Evolutionary conservation across 2,329 filamentous ascomycete genomes (phyloP).

Genomic region (Xylaria sp.): DNA sequence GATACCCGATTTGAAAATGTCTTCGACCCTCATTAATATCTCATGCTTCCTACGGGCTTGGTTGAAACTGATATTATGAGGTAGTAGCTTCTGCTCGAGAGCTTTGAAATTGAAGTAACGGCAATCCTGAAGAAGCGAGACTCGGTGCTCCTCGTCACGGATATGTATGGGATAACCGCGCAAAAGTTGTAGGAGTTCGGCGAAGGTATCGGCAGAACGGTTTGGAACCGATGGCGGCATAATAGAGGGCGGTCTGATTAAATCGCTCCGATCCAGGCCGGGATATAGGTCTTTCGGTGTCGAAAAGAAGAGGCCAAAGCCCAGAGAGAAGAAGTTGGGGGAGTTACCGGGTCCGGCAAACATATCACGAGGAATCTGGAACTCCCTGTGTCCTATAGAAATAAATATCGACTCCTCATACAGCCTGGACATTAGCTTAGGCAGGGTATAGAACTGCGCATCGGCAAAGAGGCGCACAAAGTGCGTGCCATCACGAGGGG

Average conservation of each 20-base stretch:
- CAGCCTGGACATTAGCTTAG: constrained; percentile 87
- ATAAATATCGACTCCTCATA: constrained; percentile 94
- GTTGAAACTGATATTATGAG: constrained; percentile 80
- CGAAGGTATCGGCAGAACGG: constrained; percentile 84
- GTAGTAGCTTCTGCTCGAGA: constrained; percentile 86
- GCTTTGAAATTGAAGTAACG: constrained; percentile 94
- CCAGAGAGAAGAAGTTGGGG: constrained; percentile 96
- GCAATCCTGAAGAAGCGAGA: constrained; percentile 82
- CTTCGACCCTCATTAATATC: constrained; percentile 82
- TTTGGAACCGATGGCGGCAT: constrained; percentile 82
- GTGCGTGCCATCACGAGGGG: constrained; percentile 82
- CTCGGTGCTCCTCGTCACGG: constrained; percentile 78
- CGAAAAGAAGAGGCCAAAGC: constrained; percentile 88
- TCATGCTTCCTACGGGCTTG: constrained; percentile 73
- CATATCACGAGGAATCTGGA: constrained; percentile 88
- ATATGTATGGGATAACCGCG: constrained; percentile 86
- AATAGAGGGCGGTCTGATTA: constrained; percentile 89
- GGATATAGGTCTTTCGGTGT: constrained; percentile 84
- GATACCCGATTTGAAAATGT: constrained; percentile 88
- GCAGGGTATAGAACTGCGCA: constrained; percentile 92
- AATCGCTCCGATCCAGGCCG: constrained; percentile 78
- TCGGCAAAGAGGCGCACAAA: constrained; percentile 95
- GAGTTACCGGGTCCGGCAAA: constrained; percentile 87
- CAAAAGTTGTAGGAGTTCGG: constrained; percentile 82
- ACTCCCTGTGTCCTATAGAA: constrained; percentile 85